Base-by-base conservation (phyloP, 495 filamentous ascomycete species). In the Bacidia gigantensis region DNA sequence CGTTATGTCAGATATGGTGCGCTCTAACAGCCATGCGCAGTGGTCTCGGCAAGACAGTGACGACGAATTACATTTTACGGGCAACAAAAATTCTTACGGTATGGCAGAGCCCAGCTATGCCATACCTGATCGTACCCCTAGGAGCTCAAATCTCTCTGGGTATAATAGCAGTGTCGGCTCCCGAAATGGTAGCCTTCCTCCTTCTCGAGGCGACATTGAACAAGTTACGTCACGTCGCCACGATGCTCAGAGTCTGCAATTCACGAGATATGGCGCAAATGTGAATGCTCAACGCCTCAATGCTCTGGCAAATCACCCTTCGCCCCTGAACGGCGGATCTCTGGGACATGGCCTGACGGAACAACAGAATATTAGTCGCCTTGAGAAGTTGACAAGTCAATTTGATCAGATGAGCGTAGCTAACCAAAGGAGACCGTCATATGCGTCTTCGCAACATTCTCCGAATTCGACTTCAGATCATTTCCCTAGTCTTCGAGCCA, bases 151-250 rank as follows among this genome's bases (percentile, higher is more conserved):
- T 55, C 3, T 45, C 56, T 64, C 60, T 45, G 63, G 45, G 46
- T 58, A 46, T 50, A 52, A 55, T 17, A 71, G 68, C 45, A 57
- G 53, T 51, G 57, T 60, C 21, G 60, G 56, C 3, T 70, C 67
- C 2, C 54, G 67, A 14, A 68, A 59, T 35, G 66, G 60, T 17
- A 72, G 68, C 51, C 51, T 69, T 21, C 68, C 70, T 39, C 61
- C 67, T 0, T 72, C 70, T 24, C 62, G 65, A 20, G 62, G 69
- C 42, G 61, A 64, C 18, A 56, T 52, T n/a, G 62, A 66, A 24
- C 61, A 59, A 7, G 17, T 26, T 1, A 53, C 51, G 26, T 51
- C 44, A 26, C 38, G 21, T 46, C 58, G 43, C 55, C 50, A 43
- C 26, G 56, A 59, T 24, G 20, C 48, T 11, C 48, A 46, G 32